Evolutionary conservation across 441 rosid species (phyloP), one percentile per base, ranked within the genome.

Genomic region (Populus trichocarpa): DNA sequence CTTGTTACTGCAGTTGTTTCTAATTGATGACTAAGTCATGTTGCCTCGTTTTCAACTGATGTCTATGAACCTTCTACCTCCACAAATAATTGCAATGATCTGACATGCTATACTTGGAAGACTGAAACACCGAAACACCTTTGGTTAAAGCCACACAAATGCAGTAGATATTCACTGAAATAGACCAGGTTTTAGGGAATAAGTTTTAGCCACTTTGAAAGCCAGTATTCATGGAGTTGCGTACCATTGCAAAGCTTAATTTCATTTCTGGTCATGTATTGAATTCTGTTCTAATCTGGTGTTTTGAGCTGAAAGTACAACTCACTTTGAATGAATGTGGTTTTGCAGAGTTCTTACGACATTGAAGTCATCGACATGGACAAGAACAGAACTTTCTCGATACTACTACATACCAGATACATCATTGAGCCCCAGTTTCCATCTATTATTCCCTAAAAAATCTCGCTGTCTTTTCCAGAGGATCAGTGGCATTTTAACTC

Each of bases 331-430:
- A 65, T 72, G n/a, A 13, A 64, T 70, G 7, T 71, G 13, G 12
- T 22, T 70, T 32, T 74, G 40, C 82, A 80, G 83, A 81, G 22
- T 36, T 33, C 11, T 12, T 16, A 32, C 28, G 73, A 61, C 59
- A 65, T 33, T 32, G 71, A 50, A 38, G 73, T 26, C 70, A 46
- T 73, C 40, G 35, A 70, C 61, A 5, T 3, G 79, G 75, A 63
- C 68, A 30, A 35, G 77, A 71, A 42, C 12, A 20, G 61, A 75
- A 64, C 71, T 61, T 72, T 63, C 66, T 53, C 36, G 75, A 32
- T 46, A 72, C 50, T 6, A 53, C 75, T 0, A 35, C 59, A 46
- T 3, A 7, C 61, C 57, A 16, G n/a, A 38, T 53, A n/a, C 33
- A 7, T 30, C 32, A 40, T 20, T 32, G 23, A 65, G 70, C 33